A percentile compares a stretch with the other conserved stretches of the same genome.
Conservation (phyloP, 2,329 filamentous ascomycete species). For the Colletotrichum godetiae region DNA sequence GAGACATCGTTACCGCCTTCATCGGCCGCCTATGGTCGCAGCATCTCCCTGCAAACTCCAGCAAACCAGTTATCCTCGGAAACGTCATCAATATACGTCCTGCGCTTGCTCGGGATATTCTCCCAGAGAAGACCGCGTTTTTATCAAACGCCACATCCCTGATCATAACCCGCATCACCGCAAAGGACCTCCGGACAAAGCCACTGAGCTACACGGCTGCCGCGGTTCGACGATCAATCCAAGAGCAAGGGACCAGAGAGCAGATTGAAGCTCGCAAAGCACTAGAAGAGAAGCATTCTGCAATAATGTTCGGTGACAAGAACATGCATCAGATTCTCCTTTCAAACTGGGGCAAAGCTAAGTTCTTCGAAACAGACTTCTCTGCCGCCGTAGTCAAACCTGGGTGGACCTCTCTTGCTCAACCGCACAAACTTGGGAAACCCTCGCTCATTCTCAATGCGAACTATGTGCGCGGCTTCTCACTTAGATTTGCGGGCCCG, state of each 20-base stretch:
- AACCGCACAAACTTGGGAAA: slow-evolving; percentile 19
- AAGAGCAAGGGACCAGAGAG: slow-evolving; percentile 45
- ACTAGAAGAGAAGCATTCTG: slow-evolving; percentile 29
- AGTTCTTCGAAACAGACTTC: slow-evolving; percentile 51
- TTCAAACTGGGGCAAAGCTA: slow-evolving; percentile 51
- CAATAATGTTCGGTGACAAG: slow-evolving; percentile 43
- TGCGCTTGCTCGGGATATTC: not conserved
- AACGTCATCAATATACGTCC: slow-evolving; percentile 11
- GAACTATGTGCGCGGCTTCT: not conserved
- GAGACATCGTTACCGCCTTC: slow-evolving; percentile 57
- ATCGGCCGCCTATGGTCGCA: slow-evolving; percentile 38
- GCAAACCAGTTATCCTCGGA: slow-evolving; percentile 37
- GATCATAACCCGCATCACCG: slow-evolving; percentile 32
- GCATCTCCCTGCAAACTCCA: slow-evolving; percentile 26
- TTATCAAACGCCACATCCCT: slow-evolving; percentile 21
- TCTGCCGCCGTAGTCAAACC: slow-evolving; percentile 40
- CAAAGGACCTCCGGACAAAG: slow-evolving; percentile 32
- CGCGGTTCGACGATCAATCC: slow-evolving; percentile 44
- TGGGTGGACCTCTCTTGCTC: not conserved
- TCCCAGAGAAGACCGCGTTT: not conserved
- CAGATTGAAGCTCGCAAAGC: slow-evolving; percentile 42
- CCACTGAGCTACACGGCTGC: slow-evolving; percentile 43
- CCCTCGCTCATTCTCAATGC: slow-evolving; percentile 36
- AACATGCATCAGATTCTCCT: slow-evolving; percentile 45
- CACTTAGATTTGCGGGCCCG: slow-evolving; percentile 28